Evolutionary conservation across 805 yeast species (phyloP).

Genomic region (Kuraishia hungarica): DNA sequence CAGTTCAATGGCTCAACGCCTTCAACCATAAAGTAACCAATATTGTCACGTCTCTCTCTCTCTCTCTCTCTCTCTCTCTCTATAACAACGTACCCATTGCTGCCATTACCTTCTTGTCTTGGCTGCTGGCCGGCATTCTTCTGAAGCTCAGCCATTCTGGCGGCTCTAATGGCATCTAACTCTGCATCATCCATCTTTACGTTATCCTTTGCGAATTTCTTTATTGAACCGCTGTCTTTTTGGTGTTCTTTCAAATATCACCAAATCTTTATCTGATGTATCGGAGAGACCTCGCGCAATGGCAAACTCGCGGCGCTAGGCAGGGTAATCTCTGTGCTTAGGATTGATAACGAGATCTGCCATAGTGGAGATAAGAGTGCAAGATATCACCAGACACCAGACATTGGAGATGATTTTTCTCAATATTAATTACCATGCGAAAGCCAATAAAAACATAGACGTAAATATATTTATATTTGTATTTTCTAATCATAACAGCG

Average conservation of each 20-base stretch:
- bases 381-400: no score
- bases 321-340: neutral
- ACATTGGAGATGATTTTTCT: no score
- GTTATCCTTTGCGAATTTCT: neutral
- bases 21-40: no score
- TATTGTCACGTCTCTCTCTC: no score
- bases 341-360: neutral
- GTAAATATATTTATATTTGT: neutral
- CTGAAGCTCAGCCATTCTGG: conserved; percentile 82
- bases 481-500: neutral
- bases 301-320: neutral
- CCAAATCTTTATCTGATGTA: neutral
- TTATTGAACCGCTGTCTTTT: no score
- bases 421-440: no score
- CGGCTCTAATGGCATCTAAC: conserved; percentile 83
- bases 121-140: conserved; percentile 29
- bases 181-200: conserved; percentile 74
- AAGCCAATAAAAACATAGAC: neutral
- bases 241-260: neutral
- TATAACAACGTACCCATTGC: neutral
- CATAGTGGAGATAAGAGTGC: neutral
- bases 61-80: no score
- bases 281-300: neutral
- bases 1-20: no score
- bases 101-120: neutral